Percentiles rank a stretch among this genome's conserved stretches.
Evolutionary conservation across 371 early-diverging fungal genomes (phyloP).

Genomic region (Syncephalastrum sp.): DNA sequence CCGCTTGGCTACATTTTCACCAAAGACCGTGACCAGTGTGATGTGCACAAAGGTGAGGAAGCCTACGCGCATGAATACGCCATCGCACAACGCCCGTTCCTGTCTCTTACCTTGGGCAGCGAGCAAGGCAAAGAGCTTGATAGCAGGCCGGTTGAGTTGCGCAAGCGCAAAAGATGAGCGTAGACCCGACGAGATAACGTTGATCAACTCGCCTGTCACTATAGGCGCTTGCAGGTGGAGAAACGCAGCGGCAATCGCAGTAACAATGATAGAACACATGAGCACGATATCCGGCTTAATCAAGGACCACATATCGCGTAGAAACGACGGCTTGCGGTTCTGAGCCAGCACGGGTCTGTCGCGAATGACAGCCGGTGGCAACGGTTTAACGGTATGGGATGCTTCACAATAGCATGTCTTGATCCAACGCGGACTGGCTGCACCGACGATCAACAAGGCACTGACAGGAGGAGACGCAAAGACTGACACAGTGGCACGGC

Average conservation of each 20-base stretch:
- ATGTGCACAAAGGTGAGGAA: slow-evolving; percentile 75
- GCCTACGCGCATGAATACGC: slow-evolving; percentile 7
- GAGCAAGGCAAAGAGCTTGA: slow-evolving; percentile 55
- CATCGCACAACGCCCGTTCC: background rate
- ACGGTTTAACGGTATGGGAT: too few relatives aligned
- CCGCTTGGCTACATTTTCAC: slow-evolving; percentile 67
- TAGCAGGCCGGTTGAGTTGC: slow-evolving; percentile 52
- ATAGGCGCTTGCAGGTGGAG: slow-evolving; percentile 69
- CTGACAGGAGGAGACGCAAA: too few relatives aligned
- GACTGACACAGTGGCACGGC: too few relatives aligned
- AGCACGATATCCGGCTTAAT: slow-evolving; percentile 57
- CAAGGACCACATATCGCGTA: slow-evolving; percentile 43
- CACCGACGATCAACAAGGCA: too few relatives aligned
- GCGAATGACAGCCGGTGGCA: too few relatives aligned
- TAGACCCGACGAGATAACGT: slow-evolving; percentile 54
- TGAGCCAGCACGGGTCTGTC: too few relatives aligned
- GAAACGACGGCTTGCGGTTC: slow-evolving; percentile 13
- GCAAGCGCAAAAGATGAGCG: slow-evolving; percentile 10
- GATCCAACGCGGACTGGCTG: too few relatives aligned
- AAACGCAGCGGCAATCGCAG: slow-evolving; percentile 66
- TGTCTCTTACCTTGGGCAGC: slow-evolving; percentile 51
- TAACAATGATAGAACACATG: slow-evolving; percentile 51
- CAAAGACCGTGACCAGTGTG: slow-evolving; percentile 67
- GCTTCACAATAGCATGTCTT: too few relatives aligned
- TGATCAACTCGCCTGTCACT: slow-evolving; percentile 75